phyloP scores from a whole-genome alignment of 768 basidiomycete species.

The Royoungia palumana region DNA sequence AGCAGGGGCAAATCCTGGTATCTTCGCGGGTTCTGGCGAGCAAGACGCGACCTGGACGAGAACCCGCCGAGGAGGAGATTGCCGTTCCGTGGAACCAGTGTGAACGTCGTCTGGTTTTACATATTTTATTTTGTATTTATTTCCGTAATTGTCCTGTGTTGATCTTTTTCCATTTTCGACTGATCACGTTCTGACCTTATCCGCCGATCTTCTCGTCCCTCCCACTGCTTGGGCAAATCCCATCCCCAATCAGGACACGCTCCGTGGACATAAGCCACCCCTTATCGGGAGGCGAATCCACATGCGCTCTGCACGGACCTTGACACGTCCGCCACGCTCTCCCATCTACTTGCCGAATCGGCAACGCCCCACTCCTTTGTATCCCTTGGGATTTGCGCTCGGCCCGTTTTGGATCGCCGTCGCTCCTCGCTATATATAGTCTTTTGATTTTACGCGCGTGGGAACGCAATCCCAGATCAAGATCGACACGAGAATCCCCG shows the following conservation, averaged over 20 bases:
- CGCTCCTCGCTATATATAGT: conserved; percentile 1
- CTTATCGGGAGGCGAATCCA: conserved; percentile 16
- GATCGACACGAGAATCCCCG: conserved; percentile 46
- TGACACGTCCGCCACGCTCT: not conserved
- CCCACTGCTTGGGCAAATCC: conserved; percentile 23
- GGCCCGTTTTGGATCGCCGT: conserved; percentile 25
- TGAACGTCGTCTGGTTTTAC: too few relatives aligned
- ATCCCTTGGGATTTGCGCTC: conserved; percentile 19
- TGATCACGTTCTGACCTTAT: conserved; percentile 29
- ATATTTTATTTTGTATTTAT: not conserved
- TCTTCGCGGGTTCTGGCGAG: conserved; percentile 15
- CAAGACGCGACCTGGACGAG: too few relatives aligned
- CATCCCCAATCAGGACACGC: conserved; percentile 15
- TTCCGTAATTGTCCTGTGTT: conserved; percentile 26
- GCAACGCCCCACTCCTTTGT: not conserved
- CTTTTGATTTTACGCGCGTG: conserved; percentile 40
- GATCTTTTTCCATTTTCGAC: conserved; percentile 28
- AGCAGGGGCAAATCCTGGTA: conserved; percentile 21
- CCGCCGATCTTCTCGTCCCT: conserved; percentile 36
- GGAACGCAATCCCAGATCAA: conserved; percentile 48
- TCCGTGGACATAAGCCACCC: conserved; percentile 31
- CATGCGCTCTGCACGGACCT: conserved; percentile 23
- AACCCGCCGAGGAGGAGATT: too few relatives aligned
- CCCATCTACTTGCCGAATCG: too few relatives aligned
- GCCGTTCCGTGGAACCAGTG: too few relatives aligned